Base-by-base conservation (phyloP, 768 basidiomycete species). In the Hygrocybe coccinea region DNA sequence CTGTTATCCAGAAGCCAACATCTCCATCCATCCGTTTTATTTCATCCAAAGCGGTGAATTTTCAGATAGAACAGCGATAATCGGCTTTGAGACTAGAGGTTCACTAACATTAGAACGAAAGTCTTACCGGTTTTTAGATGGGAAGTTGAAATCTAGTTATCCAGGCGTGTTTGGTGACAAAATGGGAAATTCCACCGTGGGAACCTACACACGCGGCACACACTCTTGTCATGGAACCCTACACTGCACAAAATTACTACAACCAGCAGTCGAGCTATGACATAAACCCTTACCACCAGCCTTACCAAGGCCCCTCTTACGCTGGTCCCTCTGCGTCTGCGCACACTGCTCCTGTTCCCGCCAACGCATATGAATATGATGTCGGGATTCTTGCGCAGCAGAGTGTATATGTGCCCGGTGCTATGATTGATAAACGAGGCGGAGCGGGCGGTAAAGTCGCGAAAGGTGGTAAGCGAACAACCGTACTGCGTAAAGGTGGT, bases 401-500 rank as follows among this genome's bases (percentile, higher is more conserved):
- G 69, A 91, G 89, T 67, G 91, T 91, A 51, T 95, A 94, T 69
- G 90, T 93, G 21, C 91, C 91, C 21, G 91, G 91, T 7, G 91
- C 91, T 17, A 89, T 89, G 81, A 87, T 89, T 45, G 91, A 92
- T 65, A 91, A 91, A 66, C 83, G 87, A 46, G 88, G 91, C 29
- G 89, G 90, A 10, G 82, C 90, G 2, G 89, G 89, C 46, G 89
- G 90, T 2, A 91, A 90, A 68, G 74, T 91, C 45, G 87, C 87
- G 0, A 93, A 92, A 68, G 91, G 91, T 48, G 89, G 90, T 39
- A 97, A 97, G 74, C 77, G 95, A 58, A 87, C 85, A 47, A 99
- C 97, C 2, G 97, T 99, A 9, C 72, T 99, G 47, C 80, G 97
- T 51, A 97, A 97, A 71, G 95, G 95, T 5, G 95, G 81, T 52